Evolutionary conservation across 1,284 basidiomycete species (phyloP).

Genomic region (Stereum hirsutum): DNA sequence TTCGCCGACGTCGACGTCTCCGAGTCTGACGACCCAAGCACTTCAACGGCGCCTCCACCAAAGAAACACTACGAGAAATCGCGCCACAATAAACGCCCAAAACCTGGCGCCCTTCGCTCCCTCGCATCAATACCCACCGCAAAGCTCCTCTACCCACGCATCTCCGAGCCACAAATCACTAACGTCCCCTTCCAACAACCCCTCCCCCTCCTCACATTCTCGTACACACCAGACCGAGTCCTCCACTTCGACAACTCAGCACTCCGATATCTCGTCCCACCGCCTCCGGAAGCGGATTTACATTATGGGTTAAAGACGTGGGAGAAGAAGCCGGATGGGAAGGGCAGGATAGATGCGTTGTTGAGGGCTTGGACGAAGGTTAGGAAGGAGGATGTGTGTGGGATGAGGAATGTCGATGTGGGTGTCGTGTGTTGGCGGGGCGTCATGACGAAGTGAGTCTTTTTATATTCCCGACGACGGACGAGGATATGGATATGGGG

Average conservation of each 20-base stretch:
- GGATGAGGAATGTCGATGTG: constrained; percentile 27
- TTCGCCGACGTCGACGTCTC: background rate
- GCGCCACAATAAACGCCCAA: too few species aligned
- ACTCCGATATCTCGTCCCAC: constrained; percentile 58
- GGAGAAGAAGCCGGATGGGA: constrained; percentile 56
- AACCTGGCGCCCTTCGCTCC: too few species aligned
- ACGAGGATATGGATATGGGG: background rate
- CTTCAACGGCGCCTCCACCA: too few species aligned
- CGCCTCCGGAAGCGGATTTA: constrained; percentile 52
- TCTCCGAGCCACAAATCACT: constrained; percentile 8
- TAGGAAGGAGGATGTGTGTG: constrained; percentile 26
- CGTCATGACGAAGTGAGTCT: constrained; percentile 80
- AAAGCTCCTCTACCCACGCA: constrained; percentile 17
- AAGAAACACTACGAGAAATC: background rate
- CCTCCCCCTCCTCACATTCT: constrained; percentile 36
- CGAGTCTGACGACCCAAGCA: too few species aligned
- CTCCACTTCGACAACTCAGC: constrained; percentile 59
- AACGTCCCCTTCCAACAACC: constrained; percentile 33
- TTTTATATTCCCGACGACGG: constrained; percentile 5
- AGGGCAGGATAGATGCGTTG: constrained; percentile 56
- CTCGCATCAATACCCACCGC: background rate
- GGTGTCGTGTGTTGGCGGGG: constrained; percentile 82
- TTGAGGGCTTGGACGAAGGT: constrained; percentile 41
- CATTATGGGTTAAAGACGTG: constrained; percentile 62
- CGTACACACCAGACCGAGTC: constrained; percentile 33